Evolutionary conservation across 1,139 yeast species (phyloP), one percentile per base, ranked within the genome.

Genomic region (Hemisphaericaspora subhashii): DNA sequence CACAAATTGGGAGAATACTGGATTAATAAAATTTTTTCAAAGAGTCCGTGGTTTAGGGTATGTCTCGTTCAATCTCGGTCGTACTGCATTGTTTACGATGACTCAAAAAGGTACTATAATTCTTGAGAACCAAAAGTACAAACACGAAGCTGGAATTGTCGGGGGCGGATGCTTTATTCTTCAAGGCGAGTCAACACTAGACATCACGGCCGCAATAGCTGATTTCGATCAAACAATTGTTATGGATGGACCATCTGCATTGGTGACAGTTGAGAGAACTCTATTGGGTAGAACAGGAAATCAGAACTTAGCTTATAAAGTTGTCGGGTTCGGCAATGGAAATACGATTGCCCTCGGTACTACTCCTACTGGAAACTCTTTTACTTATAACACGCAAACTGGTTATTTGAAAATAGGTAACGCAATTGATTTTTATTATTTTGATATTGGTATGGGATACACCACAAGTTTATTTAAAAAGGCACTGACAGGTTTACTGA

Each of bases 241-340:
- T n/a, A 40, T 1, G 24, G 38, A 13, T 60, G 57, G 41, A 44
- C 46, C 3, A 37, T 55, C 29, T 48, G 48, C 31, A 40, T 56
- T 38, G 39, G 45, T 28, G 31, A 46, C 4, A 14, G 48, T 3
- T n/a, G 14, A 6, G 5, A 11, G 12, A 5, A 23, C 24, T 43
- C 41, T 18, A 51, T 42, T 21, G 40, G 38, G 16, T 51, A 49
- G 10, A 48, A 52, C 40, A 41, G 50, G 33, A 37, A 42, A 10
- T 22, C 48, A 6, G 58, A 50, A 36, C 51, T n/a, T n/a, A n/a
- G n/a, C 60, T 8, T 57, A 49, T 46, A 48, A 41, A 5, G 62
- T 64, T 34, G 51, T 51, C 15, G 67, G 66, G n/a, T 64, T 54
- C 42, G 68, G 68, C 35, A 47, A 48, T 38, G 61, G 61, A 9